A percentile compares a stretch with the other conserved stretches of the same genome.
Conservation (phyloP, 2,329 filamentous ascomycete species). For the Fusarium begoniae region DNA sequence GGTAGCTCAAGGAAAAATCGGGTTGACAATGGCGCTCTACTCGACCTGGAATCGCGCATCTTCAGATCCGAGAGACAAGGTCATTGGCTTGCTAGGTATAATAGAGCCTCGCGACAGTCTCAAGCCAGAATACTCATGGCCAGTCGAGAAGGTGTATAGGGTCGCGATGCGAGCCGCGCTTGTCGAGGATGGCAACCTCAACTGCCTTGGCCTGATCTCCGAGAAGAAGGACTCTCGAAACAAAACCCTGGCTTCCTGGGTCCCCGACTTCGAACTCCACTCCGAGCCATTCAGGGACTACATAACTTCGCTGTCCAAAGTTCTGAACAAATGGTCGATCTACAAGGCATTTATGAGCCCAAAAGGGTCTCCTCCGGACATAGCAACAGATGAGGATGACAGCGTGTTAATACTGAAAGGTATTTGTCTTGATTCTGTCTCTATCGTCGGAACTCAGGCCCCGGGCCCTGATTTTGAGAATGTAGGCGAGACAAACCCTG, state of each 20-base stretch:
- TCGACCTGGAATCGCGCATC: constrained; percentile 2
- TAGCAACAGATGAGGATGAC: neutral
- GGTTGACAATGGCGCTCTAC: neutral
- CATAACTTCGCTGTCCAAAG: constrained; percentile 4
- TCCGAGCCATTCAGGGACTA: neutral
- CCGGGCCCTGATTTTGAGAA: neutral
- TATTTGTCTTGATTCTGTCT: neutral
- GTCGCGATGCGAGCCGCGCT: neutral
- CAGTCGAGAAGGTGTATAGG: constrained; percentile 6
- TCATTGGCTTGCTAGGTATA: neutral
- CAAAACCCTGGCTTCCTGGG: neutral
- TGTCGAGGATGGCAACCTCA: neutral
- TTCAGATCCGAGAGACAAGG: neutral
- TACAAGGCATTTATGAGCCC: neutral
- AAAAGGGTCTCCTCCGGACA: neutral
- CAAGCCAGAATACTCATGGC: constrained; percentile 6
- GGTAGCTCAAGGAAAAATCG: neutral
- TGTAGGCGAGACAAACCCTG: neutral
- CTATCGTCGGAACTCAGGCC: neutral
- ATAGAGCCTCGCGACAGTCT: neutral
- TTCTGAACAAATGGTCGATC: neutral
- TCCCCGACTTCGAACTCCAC: neutral
- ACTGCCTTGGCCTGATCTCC: constrained; percentile 3
- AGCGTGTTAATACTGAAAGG: neutral
- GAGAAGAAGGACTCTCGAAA: neutral